These are phyloP conservation scores for Termitomyces sp. DNA, from an alignment of 768 basidiomycete genomes.

Conservation along the genomic window DNA sequence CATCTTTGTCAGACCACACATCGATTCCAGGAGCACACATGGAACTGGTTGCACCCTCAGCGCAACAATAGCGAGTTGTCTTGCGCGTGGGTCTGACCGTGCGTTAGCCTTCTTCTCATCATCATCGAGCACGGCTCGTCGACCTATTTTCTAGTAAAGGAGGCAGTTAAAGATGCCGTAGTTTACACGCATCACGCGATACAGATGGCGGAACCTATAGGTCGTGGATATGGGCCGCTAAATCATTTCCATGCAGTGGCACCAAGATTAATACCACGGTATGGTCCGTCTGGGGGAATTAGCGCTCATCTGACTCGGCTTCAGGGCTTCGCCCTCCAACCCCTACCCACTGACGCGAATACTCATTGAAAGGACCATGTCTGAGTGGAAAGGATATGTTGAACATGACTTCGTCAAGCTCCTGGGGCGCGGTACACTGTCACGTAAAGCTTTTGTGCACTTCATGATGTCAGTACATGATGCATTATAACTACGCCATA, in stretches of 20 bases:
- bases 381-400: constrained; percentile 69
- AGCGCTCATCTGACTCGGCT: neutral
- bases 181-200: constrained; percentile 76
- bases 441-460: constrained; percentile 63
- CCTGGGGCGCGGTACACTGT: constrained; percentile 68
- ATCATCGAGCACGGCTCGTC: neutral
- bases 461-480: constrained; percentile 68
- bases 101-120: neutral
- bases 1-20: constrained; percentile 53
- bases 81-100: constrained; percentile 52
- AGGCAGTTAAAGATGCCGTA: constrained; percentile 57
- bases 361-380: constrained; percentile 52
- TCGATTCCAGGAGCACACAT: constrained; percentile 73
- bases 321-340: constrained; percentile 51
- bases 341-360: constrained; percentile 65
- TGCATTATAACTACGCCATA: neutral
- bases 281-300: neutral
- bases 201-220: constrained; percentile 58
- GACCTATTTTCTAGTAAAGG: constrained; percentile 33
- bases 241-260: constrained; percentile 74
- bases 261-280: constrained; percentile 45
- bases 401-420: constrained; percentile 80
- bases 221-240: constrained; percentile 76
- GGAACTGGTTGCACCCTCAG: constrained; percentile 94
- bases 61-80: constrained; percentile 66